Conservation (phyloP, 164 flowering plant species). For the Akebia trifoliata region DNA sequence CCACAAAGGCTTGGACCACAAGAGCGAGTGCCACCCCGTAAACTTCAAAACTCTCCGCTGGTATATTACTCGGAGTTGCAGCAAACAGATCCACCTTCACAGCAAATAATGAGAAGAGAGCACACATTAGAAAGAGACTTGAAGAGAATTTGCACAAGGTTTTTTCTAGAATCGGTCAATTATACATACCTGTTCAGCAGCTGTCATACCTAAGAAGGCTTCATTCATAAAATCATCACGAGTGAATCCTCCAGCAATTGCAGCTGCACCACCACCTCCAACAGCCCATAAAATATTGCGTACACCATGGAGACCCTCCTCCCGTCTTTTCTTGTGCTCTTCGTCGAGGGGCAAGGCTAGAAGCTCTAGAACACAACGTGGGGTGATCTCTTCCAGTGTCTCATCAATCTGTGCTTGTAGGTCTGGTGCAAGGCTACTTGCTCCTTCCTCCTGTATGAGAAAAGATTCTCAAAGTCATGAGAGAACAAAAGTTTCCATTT, state of each 20-base stretch:
- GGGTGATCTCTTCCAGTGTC: conserved; percentile 91
- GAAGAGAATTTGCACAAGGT: not conserved
- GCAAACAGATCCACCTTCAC: conserved; percentile 80
- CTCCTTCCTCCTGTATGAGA: conserved; percentile 86
- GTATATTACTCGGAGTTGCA: conserved; percentile 82
- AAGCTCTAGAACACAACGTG: conserved; percentile 85
- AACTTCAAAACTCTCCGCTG: conserved; percentile 88
- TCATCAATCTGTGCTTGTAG: conserved; percentile 92
- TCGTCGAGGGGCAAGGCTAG: conserved; percentile 74
- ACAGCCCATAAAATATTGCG: conserved; percentile 95
- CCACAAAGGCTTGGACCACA: conserved; percentile 75
- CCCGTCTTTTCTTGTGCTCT: conserved; percentile 52
- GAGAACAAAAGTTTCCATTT: not conserved
- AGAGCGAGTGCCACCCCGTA: conserved; percentile 98
- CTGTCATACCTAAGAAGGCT: conserved; percentile 81
- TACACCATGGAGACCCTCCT: conserved; percentile 88
- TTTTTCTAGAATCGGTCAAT: not conserved
- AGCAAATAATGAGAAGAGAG: conserved; percentile 6
- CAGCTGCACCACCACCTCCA: conserved; percentile 94
- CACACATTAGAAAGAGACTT: not conserved
- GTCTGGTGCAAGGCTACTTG: conserved; percentile 88
- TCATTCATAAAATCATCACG: conserved; percentile 93
- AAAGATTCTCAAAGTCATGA: not conserved
- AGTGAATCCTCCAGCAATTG: conserved; percentile 87
- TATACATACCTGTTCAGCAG: conserved; percentile 74